phyloP scores from a whole-genome alignment of 192 early-diverging fungal species.

The Diversispora epigaea region DNA sequence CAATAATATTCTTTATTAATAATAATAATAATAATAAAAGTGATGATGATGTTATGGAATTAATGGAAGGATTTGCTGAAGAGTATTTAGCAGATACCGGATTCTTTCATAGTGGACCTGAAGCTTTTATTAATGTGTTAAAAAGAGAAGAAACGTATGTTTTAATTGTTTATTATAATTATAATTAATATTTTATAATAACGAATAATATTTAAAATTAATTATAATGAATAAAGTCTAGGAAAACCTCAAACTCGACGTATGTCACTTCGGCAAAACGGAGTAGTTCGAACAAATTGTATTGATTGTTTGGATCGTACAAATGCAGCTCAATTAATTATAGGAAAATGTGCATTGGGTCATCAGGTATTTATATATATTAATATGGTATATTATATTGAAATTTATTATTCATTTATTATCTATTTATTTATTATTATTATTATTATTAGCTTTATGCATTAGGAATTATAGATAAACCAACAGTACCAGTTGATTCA shows the following conservation, averaged over 20 bases:
- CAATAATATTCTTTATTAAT: neutral
- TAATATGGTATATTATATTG: neutral
- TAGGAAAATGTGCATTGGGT: slow-evolving; percentile 90
- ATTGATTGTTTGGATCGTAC: slow-evolving; percentile 98
- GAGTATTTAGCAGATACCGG: slow-evolving; percentile 82
- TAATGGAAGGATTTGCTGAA: slow-evolving; percentile 86
- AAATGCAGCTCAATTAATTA: slow-evolving; percentile 94
- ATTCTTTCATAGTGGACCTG: slow-evolving; percentile 89
- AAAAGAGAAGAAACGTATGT: slow-evolving; percentile 32
- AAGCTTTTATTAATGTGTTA: slow-evolving; percentile 44
- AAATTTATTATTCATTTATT: neutral
- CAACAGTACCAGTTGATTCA: slow-evolving; percentile 84
- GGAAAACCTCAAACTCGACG: slow-evolving; percentile 32
- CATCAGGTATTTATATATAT: slow-evolving; percentile 57
- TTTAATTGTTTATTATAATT: neutral
- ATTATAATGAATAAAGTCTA: slow-evolving; percentile 12
- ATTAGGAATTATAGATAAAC: slow-evolving; percentile 77
- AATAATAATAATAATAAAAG: neutral
- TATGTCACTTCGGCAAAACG: slow-evolving; percentile 62
- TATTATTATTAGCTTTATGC: slow-evolving; percentile 65
- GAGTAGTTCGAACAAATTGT: slow-evolving; percentile 93
- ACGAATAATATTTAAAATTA: neutral
- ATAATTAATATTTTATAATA: neutral
- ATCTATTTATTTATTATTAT: neutral
- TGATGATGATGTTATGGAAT: slow-evolving; percentile 84